These are phyloP conservation scores for Fusarium vanettenii DNA, from an alignment of 2,329 filamentous ascomycete species.

Conservation along the genomic window DNA sequence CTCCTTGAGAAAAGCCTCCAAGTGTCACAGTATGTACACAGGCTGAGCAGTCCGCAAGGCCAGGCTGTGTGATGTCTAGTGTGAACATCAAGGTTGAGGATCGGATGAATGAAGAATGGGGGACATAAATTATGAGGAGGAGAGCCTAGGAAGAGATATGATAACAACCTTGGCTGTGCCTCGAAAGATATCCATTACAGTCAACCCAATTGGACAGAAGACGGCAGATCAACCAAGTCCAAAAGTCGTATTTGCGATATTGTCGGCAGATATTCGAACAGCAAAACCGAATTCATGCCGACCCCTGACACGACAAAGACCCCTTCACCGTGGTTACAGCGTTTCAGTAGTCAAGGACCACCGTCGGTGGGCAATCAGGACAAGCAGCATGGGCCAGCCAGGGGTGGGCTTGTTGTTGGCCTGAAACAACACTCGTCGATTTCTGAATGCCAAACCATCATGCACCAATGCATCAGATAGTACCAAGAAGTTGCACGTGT, in stretches of 20 bases:
- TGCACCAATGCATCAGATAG: background rate
- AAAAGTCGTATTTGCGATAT: background rate
- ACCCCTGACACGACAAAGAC: background rate
- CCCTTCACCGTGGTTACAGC: background rate
- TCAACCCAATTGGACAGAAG: background rate
- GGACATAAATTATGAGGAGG: background rate
- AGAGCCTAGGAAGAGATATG: background rate
- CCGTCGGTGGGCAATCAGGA: background rate
- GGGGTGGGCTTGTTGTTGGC: background rate
- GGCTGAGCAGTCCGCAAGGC: background rate
- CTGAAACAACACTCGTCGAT: background rate
- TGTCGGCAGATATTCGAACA: background rate
- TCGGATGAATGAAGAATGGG: background rate
- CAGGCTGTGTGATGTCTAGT: background rate
- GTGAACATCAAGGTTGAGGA: background rate
- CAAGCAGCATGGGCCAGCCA: background rate
- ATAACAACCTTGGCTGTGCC: background rate
- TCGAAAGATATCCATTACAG: background rate
- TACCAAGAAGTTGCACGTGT: background rate
- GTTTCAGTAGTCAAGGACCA: constrained; percentile 5
- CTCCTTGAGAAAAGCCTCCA: background rate
- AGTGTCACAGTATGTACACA: background rate
- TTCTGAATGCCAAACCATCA: background rate
- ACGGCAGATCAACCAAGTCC: background rate
- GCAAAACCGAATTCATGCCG: background rate